Percentiles rank a stretch among this genome's conserved stretches.
phyloP scores from a whole-genome alignment of 495 filamentous ascomycete species.

The Aspergillus diversus region DNA sequence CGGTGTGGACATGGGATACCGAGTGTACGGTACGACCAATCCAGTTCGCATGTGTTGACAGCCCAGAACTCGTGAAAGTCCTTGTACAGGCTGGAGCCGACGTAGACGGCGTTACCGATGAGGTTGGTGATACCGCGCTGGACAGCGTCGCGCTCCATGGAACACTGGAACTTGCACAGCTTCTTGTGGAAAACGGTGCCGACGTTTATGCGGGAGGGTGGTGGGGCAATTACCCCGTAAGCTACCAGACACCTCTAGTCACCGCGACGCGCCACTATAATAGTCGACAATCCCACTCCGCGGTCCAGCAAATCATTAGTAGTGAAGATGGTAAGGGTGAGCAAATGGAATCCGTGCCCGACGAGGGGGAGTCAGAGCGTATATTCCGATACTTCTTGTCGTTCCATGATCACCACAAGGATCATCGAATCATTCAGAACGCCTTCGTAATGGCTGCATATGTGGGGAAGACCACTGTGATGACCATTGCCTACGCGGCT shows the following conservation, averaged over 20 bases:
- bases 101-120: neutral
- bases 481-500: neutral
- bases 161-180: neutral
- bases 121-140: neutral
- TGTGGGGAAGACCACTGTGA: neutral
- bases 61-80: neutral
- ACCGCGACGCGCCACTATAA: neutral
- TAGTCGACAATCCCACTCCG: neutral
- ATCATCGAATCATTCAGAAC: constrained; percentile 1
- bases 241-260: neutral
- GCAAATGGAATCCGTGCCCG: no score
- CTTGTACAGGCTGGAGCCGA: neutral
- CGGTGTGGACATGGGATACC: neutral
- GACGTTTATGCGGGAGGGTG: neutral
- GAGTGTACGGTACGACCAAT: neutral
- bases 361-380: neutral
- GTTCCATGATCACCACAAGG: neutral
- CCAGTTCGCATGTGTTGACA: neutral
- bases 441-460: neutral
- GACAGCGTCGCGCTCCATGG: neutral
- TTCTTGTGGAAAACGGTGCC: neutral
- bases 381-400: neutral
- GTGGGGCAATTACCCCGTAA: neutral
- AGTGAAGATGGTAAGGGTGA: neutral
- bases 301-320: neutral